Base-by-base conservation (phyloP, 352 stramenopile species). In the Peronospora tabacina region DNA sequence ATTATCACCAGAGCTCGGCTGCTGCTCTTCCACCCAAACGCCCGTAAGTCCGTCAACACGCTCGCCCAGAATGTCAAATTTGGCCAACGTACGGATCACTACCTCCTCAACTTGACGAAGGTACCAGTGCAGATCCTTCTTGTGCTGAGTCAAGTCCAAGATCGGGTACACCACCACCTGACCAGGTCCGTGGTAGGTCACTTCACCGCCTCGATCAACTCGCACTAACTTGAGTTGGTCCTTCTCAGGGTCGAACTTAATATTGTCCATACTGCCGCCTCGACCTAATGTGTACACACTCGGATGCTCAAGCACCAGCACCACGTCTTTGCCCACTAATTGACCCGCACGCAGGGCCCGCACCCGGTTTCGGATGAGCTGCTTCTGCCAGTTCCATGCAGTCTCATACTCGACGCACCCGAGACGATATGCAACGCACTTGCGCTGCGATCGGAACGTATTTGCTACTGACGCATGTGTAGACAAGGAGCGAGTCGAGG, bases 131-230 rank as follows among this genome's bases (percentile, higher is more conserved):
- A 98, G 63, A 75, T 99, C 96, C 56, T 95, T 85, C 70, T 94
- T 93, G 69, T 97, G 90, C 30, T 87, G 69, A 42, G 82, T 84
- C 26, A 99, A 79, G 65, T 99, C 88, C 33, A 99, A 66, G 20
- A 99, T 89, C 24, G 96, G 96, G 74, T 99, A 99, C 24, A 95
- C 85, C 0, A 99, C 95, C 8, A 99, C 66, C 58, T 99, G 97
- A 16, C 94, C 95, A 1, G 96, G 97, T 4, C 96, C 96, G 61
- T 99, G 97, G 70, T 95, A 99, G 9, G 97, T 99, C 15, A 99
- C 95, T 73, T 99, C 94, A 17, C 97, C 97, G 19, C 97, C 97
- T n/a, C 97, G 90, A 65, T 99, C 96, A n/a, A 98, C 92, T 22
- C 94, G 75, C 58, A 98, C 93, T n/a, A 99, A 76, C 63, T 94